phyloP scores from a whole-genome alignment of 2,329 filamentous ascomycete genomes.

The Pezicula radicicola region DNA sequence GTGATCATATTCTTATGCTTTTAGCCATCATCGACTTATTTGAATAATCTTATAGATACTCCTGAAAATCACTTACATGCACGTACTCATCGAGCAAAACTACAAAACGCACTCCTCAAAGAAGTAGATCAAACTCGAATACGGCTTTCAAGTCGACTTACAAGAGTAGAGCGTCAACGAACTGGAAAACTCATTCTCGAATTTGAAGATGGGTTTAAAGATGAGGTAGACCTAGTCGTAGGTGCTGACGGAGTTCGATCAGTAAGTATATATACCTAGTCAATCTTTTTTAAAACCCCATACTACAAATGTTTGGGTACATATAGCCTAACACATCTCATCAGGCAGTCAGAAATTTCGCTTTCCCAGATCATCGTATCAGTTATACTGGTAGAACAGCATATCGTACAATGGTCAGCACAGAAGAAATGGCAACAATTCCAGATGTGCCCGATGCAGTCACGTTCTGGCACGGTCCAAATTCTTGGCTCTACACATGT shows the following conservation, averaged over 20 bases:
- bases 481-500: neutral
- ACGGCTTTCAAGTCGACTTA: slow-evolving; percentile 1
- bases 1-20: too few relatives aligned
- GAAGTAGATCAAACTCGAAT: slow-evolving; percentile 1
- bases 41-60: neutral
- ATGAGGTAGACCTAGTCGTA: neutral
- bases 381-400: neutral
- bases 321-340: neutral
- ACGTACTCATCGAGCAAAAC: neutral
- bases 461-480: neutral
- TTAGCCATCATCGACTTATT: neutral
- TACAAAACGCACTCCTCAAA: neutral
- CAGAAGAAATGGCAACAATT: neutral
- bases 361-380: neutral
- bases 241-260: slow-evolving; percentile 1
- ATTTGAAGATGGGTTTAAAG: neutral
- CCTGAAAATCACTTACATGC: neutral
- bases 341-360: slow-evolving; percentile 1
- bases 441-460: neutral
- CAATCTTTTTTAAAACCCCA: too few relatives aligned
- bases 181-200: neutral
- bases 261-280: neutral
- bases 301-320: neutral
- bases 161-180: neutral
- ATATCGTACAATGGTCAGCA: neutral